Evolutionary conservation across 2,329 filamentous ascomycete genomes (phyloP), one percentile per base, ranked within the genome.

Genomic region (Colletotrichum trifolii): DNA sequence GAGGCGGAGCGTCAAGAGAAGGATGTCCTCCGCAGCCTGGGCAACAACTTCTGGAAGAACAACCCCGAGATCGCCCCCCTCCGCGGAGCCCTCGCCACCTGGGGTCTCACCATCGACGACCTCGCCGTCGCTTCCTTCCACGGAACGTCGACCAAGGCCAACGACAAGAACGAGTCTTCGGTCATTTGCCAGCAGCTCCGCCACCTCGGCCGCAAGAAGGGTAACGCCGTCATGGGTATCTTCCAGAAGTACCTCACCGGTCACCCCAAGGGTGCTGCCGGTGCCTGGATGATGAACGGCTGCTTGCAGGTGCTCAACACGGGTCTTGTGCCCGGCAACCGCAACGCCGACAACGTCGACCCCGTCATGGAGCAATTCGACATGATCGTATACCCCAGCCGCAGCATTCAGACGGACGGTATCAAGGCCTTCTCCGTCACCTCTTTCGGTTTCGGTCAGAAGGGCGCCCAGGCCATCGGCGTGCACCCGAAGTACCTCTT

Each of bases 261-360:
- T 79, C 96, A 99, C 78, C 96, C 96, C 74, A 99, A 99, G 89
- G 96, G 96, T 90, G 95, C 96, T 73, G 96, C 96, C 66, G 96
- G 96, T 84, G 96, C 95, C 53, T 99, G 96, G 94, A 99, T 99
- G 96, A 90, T 99, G 87, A 99, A 99, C 84, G 96, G 96, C 70
- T 96, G 93, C 78, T 83, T 99, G 77, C 96, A 99, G 79, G 93
- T 97, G 49, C 88, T 99, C 73, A 97, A 98, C 84, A 91, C 87
- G 55, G 96, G 96, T 75, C 85, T 99, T 54, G 95, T 99, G 33
- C 96, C 96, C 12, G 96, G 96, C 66, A 99, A 99, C 83, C 91
- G 94, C 74, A 99, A 99, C 73, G 96, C 96, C 55, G 96, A 99
- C 83, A 99, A 99, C 71, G 89, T 99, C 60, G 96, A 99, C 77